phyloP scores from a whole-genome alignment of 805 yeast species.

The Sugiyamaella chiloensis region DNA sequence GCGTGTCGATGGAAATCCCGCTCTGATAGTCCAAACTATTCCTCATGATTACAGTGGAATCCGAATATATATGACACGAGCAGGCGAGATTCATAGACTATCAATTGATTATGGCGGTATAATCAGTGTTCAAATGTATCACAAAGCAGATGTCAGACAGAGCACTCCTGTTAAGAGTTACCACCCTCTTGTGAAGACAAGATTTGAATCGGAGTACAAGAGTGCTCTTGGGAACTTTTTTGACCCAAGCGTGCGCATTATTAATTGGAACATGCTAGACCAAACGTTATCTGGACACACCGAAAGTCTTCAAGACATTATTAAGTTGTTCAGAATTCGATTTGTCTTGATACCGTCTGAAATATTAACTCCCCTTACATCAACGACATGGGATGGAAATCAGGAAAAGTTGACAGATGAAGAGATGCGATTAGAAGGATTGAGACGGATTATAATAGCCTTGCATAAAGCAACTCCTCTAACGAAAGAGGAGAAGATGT shows the following conservation, averaged over 20 bases:
- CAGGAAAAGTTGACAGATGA: slow-evolving; percentile 70
- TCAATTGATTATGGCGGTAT: slow-evolving; percentile 67
- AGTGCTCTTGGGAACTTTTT: slow-evolving; percentile 55
- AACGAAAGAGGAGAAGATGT: slow-evolving; percentile 41
- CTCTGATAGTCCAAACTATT: slow-evolving; percentile 54
- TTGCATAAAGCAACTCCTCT: slow-evolving; percentile 57
- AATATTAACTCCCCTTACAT: slow-evolving; percentile 53
- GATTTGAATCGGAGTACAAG: slow-evolving; percentile 67
- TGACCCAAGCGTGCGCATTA: slow-evolving; percentile 38
- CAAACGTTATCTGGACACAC: slow-evolving; percentile 89
- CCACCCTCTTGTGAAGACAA: slow-evolving; percentile 63
- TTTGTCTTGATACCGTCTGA: slow-evolving; percentile 82
- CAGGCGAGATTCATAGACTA: slow-evolving; percentile 82
- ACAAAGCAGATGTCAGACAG: slow-evolving; percentile 32
- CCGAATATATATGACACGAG: slow-evolving; percentile 69
- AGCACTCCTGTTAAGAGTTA: slow-evolving; percentile 27
- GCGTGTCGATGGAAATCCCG: slow-evolving; percentile 53
- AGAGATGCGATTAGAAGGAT: slow-evolving; percentile 89
- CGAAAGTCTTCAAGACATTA: slow-evolving; percentile 42
- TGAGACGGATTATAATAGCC: slow-evolving; percentile 57
- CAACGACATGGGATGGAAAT: slow-evolving; percentile 35
- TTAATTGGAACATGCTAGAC: slow-evolving; percentile 91
- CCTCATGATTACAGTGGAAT: slow-evolving; percentile 47
- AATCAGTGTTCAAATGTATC: slow-evolving; percentile 75
- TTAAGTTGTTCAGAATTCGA: slow-evolving; percentile 58